phyloP scores from a whole-genome alignment of 1,284 basidiomycete species.

The Cutaneotrichosporon cavernicola region DNA sequence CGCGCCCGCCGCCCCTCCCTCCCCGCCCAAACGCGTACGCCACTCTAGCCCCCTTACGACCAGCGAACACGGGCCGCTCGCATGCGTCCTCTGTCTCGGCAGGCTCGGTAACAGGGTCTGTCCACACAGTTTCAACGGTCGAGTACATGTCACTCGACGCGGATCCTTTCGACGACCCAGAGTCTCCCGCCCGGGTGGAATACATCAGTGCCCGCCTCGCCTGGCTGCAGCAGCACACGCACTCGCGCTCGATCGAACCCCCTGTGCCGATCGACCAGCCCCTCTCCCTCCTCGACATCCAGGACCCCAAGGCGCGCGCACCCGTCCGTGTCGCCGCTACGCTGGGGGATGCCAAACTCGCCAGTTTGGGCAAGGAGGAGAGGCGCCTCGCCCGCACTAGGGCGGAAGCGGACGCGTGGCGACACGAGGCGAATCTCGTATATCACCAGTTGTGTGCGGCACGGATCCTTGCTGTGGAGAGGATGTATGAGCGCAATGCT shows the following conservation, averaged over 20 bases:
- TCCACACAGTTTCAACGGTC: neutral
- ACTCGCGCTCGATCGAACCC: neutral
- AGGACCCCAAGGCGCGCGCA: slow-evolving; percentile 8
- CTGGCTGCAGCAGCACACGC: neutral
- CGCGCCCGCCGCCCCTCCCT: neutral
- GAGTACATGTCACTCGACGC: slow-evolving; percentile 10
- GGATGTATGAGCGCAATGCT: slow-evolving; percentile 8
- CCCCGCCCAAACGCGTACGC: neutral
- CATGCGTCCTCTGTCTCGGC: neutral
- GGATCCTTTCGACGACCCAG: slow-evolving; percentile 10
- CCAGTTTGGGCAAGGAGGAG: neutral
- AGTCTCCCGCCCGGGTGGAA: slow-evolving; percentile 3
- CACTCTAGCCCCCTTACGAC: neutral
- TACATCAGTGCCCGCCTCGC: slow-evolving; percentile 8
- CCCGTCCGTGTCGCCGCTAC: slow-evolving; percentile 3
- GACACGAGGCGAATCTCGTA: slow-evolving; percentile 7
- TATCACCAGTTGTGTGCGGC: slow-evolving; percentile 9
- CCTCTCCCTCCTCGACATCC: slow-evolving; percentile 7
- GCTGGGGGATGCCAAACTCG: neutral
- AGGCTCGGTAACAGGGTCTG: neutral
- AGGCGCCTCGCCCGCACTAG: neutral
- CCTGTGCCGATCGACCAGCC: neutral
- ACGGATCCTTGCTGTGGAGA: slow-evolving; percentile 1
- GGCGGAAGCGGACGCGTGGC: slow-evolving; percentile 6
- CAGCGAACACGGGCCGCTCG: neutral